Evolutionary conservation across 2,329 filamentous ascomycete genomes (phyloP).

Genomic region (Hypoxylon sp.): DNA sequence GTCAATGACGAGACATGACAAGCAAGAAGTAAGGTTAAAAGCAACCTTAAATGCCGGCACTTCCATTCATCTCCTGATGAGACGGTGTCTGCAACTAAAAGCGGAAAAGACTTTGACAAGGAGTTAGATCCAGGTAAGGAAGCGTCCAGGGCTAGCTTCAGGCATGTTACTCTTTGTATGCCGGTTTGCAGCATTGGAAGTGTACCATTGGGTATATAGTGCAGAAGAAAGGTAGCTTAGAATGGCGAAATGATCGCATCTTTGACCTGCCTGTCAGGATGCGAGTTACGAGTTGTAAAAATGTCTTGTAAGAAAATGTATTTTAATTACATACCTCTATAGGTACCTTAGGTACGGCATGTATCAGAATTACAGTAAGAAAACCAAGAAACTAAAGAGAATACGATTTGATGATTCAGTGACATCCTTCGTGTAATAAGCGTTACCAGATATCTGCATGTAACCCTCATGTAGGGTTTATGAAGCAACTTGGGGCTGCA

Average conservation of each 20-base stretch:
- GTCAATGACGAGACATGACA: conserved; percentile 12
- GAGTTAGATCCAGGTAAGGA: conserved; percentile 29
- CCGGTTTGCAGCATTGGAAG: conserved; percentile 20
- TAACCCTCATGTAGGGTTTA: conserved; percentile 27
- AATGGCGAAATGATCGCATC: conserved; percentile 13
- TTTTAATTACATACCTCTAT: neutral
- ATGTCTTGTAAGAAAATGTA: conserved; percentile 6
- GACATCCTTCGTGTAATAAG: conserved; percentile 26
- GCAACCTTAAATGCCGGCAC: conserved; percentile 31
- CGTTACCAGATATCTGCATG: conserved; percentile 33
- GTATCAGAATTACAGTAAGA: conserved; percentile 10
- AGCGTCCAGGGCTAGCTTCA: conserved; percentile 16
- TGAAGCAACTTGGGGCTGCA: conserved; percentile 22
- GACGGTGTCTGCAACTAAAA: conserved; percentile 27
- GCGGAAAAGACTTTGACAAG: conserved; percentile 32
- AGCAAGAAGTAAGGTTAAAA: conserved; percentile 25
- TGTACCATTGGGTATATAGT: conserved; percentile 25
- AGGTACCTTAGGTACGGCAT: neutral
- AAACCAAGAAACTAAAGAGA: conserved; percentile 19
- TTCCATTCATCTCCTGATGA: conserved; percentile 28
- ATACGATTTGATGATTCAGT: conserved; percentile 26
- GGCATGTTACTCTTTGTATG: conserved; percentile 11
- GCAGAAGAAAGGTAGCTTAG: neutral
- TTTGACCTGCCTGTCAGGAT: conserved; percentile 12
- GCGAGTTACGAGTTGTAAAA: neutral